Evolutionary conservation across 441 rosid genomes (phyloP), one percentile per base, ranked within the genome.

Genomic region (Dalechampia spathulata): DNA sequence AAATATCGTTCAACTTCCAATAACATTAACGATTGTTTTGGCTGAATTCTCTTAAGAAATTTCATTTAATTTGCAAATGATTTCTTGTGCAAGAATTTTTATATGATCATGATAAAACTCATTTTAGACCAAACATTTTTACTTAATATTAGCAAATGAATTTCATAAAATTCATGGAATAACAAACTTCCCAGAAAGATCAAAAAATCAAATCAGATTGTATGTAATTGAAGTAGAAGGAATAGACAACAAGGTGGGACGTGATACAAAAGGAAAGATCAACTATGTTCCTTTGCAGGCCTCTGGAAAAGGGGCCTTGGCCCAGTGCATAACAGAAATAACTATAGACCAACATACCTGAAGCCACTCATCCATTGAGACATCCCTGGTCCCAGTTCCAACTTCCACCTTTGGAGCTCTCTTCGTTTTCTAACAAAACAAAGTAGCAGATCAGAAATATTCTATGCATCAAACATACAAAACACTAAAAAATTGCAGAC

Each of bases 331-430:
- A 9, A n/a, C 41, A 38, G 15, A 13, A 22, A 45, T 32, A 49
- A 32, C 21, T 12, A 9, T 12, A 36, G 32, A 52, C 37, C 25
- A 23, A 64, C 71, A 13, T 27, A 94, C 99, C 95, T 90, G 83
- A 53, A 94, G 95, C 99, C 99, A 94, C 64, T 94, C 99, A 27
- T 90, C 97, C 63, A 82, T 57, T 10, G 95, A 87, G 39, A 83
- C 84, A 61, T 94, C 95, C 5, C 78, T 80, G 60, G 91, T 68
- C 60, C 78, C 78, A 44, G 99, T 90, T 71, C 99, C 99, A 49
- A 86, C 88, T 81, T 94, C 97, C 68, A 94, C 95, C 83, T 87
- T 90, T 3, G 93, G 77, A n/a, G 79, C 73, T 79, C 81, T 81
- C 83, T 84, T 94, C 42, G 89, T 79, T 87, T 90, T 94, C 97